Conservation (phyloP, 352 stramenopile species). For the Phytophthora quininea region DNA sequence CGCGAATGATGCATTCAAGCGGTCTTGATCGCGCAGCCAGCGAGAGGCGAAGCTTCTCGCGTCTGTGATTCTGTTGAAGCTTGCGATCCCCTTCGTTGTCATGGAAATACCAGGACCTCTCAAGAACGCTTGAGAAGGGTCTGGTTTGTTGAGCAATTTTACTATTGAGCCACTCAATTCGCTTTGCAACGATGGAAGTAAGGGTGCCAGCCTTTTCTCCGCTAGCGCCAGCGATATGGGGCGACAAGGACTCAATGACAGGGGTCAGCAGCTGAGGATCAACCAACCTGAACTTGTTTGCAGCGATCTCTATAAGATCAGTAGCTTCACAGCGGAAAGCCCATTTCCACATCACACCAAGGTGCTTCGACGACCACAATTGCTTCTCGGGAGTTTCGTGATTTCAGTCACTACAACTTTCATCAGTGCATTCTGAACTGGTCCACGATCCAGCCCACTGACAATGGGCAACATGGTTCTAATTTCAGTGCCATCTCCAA, state of each 20-base stretch:
- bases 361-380: not conserved
- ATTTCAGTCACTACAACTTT: conserved; percentile 1
- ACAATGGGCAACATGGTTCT: conserved; percentile 7
- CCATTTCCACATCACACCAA: conserved; percentile 10
- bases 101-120: conserved; percentile 6
- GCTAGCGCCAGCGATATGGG: not conserved
- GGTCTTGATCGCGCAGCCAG: not conserved
- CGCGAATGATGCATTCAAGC: conserved; percentile 1
- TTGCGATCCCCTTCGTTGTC: conserved; percentile 6
- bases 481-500: not conserved
- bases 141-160: conserved; percentile 7
- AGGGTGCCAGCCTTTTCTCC: not conserved
- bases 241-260: not conserved
- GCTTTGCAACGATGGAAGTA: not conserved
- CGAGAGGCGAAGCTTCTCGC: conserved; percentile 18
- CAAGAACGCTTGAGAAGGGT: conserved; percentile 29
- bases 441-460: not conserved
- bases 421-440: not conserved
- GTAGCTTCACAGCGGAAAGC: conserved; percentile 3
- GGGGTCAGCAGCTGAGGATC: not conserved
- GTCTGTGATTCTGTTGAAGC: conserved; percentile 1
- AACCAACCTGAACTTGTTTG: not conserved
- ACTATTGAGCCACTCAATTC: conserved; percentile 17
- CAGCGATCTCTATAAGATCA: not conserved
- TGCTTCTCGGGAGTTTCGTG: not conserved